Percentiles rank a stretch among this genome's conserved stretches.
phyloP scores from a whole-genome alignment of 169 alveolate species.

The Eimeria falciformis region DNA sequence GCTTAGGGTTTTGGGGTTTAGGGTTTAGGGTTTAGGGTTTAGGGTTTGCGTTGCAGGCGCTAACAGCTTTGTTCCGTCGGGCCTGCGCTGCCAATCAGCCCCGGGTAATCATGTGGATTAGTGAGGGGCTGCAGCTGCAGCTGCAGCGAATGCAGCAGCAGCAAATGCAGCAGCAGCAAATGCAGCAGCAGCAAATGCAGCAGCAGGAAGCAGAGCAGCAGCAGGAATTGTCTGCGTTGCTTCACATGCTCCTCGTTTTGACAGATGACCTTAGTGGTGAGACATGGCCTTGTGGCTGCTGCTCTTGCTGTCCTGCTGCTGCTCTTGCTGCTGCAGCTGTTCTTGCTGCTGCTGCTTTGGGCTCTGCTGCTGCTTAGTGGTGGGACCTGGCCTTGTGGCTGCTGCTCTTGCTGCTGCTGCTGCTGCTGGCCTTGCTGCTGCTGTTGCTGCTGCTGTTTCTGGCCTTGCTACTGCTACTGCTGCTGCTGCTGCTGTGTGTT shows the following conservation, averaged over 20 bases:
- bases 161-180: constrained; percentile 2
- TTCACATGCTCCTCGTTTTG: constrained; percentile 53
- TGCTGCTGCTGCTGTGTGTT: neutral
- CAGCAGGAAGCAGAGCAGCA: constrained; percentile 45
- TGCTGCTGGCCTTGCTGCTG: constrained; percentile 32
- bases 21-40: neutral
- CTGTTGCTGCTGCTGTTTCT: neutral
- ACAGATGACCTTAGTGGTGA: constrained; percentile 55
- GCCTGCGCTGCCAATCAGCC: constrained; percentile 48
- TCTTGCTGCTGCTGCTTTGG: neutral
- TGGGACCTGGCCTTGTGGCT: neutral
- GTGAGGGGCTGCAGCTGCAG: constrained; percentile 57
- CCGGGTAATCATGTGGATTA: constrained; percentile 57
- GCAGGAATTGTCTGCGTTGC: constrained; percentile 43
- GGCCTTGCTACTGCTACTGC: neutral
- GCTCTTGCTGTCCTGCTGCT: neutral
- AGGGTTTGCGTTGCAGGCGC: constrained; percentile 41
- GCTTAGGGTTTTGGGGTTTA: neutral
- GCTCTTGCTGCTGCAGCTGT: constrained; percentile 23
- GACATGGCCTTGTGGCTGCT: neutral
- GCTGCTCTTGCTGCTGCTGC: neutral
- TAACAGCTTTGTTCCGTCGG: constrained; percentile 40
- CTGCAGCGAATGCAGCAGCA: constrained; percentile 35
- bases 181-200: constrained; percentile 38
- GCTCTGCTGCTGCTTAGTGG: neutral